Evolutionary conservation across 257 asterid genomes (phyloP), one percentile per base, ranked within the genome.

Genomic region (Nyctanthes arbortristis): DNA sequence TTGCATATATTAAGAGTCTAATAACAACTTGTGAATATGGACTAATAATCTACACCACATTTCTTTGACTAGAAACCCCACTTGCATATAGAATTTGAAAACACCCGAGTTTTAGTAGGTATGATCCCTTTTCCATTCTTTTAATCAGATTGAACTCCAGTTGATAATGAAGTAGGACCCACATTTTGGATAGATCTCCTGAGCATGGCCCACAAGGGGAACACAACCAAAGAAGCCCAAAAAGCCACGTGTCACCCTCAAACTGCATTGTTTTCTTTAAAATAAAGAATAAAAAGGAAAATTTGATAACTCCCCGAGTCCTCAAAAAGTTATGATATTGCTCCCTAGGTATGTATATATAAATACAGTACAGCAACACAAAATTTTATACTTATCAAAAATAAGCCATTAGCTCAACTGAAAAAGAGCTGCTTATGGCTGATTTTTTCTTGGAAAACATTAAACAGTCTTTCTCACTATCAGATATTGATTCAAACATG

Each of bases 161-260:
- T 60, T 45, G 63, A 49, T 8, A 11, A 30, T 49, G 34, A 37
- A n/a, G 14, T 47, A 66, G 79, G 59, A 34, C 79, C 82, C 68
- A 63, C 4, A 22, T 56, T 65, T 69, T 80, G 84, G 85, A 85
- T 82, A 73, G 72, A 71, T 77, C 85, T 68, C 79, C 87, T 73
- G 77, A 81, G 56, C 29, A 55, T 49, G 80, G 70, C 43, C 87
- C 88, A 77, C 75, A 36, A 3, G 30, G 81, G n/a, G 68, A 66
- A 78, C 82, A 77, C 0, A 78, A 72, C 67, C 31, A 68, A 27
- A 31, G 78, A 76, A 76, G 75, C 79, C 56, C 71, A 74, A 56
- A 9, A 60, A 60, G 75, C 84, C 81, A 81, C 86, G 86, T 75
- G 86, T 77, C 75, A 73, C 54, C 70, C 72, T n/a, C n/a, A 49